These are phyloP conservation scores for Neurospora crassa DNA, from an alignment of 2,329 filamentous ascomycete genomes.

Conservation along the genomic window DNA sequence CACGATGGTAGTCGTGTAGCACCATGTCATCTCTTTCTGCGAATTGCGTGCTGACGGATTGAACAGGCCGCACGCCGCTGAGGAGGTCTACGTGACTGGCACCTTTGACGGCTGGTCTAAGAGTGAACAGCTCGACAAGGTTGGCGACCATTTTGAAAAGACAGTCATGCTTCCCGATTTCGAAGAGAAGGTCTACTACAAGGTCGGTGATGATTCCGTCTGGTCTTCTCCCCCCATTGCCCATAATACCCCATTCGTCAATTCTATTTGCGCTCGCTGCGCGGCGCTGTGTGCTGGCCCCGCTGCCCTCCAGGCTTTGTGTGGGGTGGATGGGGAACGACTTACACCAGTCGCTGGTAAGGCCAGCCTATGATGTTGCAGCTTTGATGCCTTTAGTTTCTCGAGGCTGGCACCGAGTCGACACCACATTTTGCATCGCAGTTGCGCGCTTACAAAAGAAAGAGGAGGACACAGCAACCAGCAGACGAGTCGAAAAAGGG, in stretches of 20 bases:
- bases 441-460: not conserved
- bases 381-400: not conserved
- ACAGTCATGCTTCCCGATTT: conserved; percentile 60
- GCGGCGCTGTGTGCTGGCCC: not conserved
- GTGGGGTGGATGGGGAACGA: not conserved
- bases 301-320: not conserved
- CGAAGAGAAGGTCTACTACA: conserved; percentile 77
- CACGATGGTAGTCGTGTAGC: conserved; percentile 8
- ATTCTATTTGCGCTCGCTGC: not conserved
- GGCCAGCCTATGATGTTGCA: not conserved
- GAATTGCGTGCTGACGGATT: conserved; percentile 6
- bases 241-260: not conserved
- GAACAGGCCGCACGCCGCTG: conserved; percentile 69
- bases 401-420: not conserved
- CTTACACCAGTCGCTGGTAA: not conserved
- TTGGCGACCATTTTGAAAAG: conserved; percentile 67
- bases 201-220: conserved; percentile 49
- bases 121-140: conserved; percentile 72
- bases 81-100: conserved; percentile 88
- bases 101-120: conserved; percentile 93
- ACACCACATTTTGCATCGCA: not conserved
- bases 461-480: not conserved
- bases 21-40: not conserved
- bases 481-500: not conserved
- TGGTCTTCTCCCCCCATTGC: not conserved